Conservation (phyloP, 192 early-diverging fungal genomes). For the Linnemannia exigua region DNA sequence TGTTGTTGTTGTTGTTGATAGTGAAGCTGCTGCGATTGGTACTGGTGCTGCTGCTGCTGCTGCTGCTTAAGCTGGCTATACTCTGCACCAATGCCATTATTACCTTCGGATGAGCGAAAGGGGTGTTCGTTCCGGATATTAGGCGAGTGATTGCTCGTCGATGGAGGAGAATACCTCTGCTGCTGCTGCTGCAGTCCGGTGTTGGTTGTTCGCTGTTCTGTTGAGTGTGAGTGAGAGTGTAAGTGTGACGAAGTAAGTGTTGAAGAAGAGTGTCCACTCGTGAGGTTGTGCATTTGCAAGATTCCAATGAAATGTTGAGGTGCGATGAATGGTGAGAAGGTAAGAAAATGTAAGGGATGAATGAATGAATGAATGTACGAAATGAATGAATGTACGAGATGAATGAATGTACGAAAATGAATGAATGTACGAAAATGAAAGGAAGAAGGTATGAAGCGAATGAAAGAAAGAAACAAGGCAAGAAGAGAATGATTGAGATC, state of each 20-base stretch:
- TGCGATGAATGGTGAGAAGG: too few species aligned
- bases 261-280: neutral
- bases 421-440: too few species aligned
- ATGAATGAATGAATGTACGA: too few species aligned
- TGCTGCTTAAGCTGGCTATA: constrained; percentile 15
- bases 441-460: too few species aligned
- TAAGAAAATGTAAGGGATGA: too few species aligned
- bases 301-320: too few species aligned
- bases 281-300: constrained; percentile 1
- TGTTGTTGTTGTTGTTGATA: constrained; percentile 19
- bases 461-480: too few species aligned
- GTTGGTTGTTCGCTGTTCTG: neutral
- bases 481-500: too few species aligned
- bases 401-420: too few species aligned
- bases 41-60: constrained; percentile 18
- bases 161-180: too few species aligned
- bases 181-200: neutral
- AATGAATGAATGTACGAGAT: too few species aligned
- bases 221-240: neutral
- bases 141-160: neutral
- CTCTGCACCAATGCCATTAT: neutral
- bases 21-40: neutral
- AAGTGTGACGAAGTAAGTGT: too few species aligned
- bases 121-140: neutral
- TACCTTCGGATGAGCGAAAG: neutral